Base-by-base conservation (phyloP, 2,329 filamentous ascomycete genomes). In the Calonectria hongkongensis region DNA sequence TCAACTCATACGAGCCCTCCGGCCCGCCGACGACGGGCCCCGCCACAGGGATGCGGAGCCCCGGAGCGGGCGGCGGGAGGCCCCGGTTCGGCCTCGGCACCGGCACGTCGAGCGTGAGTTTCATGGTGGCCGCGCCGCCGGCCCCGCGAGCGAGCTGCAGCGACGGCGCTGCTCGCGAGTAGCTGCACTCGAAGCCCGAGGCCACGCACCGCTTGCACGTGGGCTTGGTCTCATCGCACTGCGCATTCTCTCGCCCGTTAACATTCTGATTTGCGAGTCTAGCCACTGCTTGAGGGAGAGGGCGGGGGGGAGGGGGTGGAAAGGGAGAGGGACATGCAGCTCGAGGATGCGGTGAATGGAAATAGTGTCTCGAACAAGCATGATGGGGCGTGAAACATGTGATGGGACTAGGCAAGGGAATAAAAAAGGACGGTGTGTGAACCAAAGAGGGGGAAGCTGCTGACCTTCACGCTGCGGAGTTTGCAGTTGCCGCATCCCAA, bases 401-500 rank as follows among this genome's bases (percentile, higher is more conserved):
- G 47, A 39, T 16, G 48, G 48, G 25, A 9, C 33, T 66, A 28
- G 13, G 13, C 30, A 56, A 54, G 15, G 33, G 28, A 54, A 21
- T 43, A 33, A 36, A 36, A 9, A 36, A 36, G 28, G 28, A 39
- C 10, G 27, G 39, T n/a, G 16, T 15, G 48, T 13, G 18, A 30
- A 21, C 28, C 50, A 5, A 4, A 16, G 30, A 43, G 28, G 10
- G 36, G 36, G 9, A 7, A 18, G 9, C 36, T 43, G 27, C 66
- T 48, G 79, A 87, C 88, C 83, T 90, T 91, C 62, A 90, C 85
- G 66, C 87, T 84, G 41, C 88, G 83, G 25, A 90, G 77, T 75
- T 90, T 90, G 79, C 90, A 92, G 75, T 91, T 91, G 3, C 85
- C 85, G 74, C 89, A 91, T 2, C 89, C 89, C 16, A 84, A 82